Percentiles rank a stretch among this genome's conserved stretches.
Conservation (phyloP, 257 asterid species). For the Solanum medicagineum region DNA sequence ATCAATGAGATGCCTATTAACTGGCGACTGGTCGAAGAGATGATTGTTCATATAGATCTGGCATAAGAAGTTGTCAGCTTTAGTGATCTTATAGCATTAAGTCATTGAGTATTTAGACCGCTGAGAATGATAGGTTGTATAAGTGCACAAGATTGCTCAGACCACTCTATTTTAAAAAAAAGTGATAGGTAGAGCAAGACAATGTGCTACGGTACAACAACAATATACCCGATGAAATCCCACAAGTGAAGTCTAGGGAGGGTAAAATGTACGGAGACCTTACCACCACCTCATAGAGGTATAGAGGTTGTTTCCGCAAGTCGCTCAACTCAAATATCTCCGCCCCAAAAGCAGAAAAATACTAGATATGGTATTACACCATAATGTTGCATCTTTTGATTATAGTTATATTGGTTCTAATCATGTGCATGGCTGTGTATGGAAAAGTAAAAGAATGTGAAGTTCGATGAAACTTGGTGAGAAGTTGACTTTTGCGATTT, state of each 20-base stretch:
- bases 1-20: background rate
- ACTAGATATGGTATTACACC: background rate
- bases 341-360: no score
- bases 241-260: no score
- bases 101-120: background rate
- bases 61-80: background rate
- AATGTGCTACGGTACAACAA: background rate
- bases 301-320: no score
- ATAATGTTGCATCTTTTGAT: background rate
- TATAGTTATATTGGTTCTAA: background rate
- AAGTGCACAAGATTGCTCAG: background rate
- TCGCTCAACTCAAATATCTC: no score
- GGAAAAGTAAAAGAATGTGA: background rate
- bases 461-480: background rate
- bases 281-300: no score
- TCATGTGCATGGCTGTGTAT: background rate
- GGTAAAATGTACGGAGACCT: no score
- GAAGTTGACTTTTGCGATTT: background rate
- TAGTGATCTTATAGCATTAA: background rate
- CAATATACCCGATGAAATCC: no score
- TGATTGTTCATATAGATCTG: background rate
- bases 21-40: background rate
- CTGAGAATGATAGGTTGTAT: background rate
- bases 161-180: background rate
- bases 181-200: background rate